Evolutionary conservation across 192 early-diverging fungal species (phyloP), one percentile per base, ranked within the genome.

Genomic region (Dissophora ornata): DNA sequence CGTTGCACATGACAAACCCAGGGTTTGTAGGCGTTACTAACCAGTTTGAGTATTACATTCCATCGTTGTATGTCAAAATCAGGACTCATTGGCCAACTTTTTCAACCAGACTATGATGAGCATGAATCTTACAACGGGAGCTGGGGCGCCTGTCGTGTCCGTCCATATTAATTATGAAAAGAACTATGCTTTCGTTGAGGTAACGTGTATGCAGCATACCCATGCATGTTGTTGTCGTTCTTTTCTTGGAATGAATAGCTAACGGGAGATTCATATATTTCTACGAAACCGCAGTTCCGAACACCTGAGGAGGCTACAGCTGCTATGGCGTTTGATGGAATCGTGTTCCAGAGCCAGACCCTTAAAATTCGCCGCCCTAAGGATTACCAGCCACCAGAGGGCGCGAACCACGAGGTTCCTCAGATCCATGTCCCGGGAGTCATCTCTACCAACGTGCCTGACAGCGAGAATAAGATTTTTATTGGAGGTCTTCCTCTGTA

Each of bases 101-200:
- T 97, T 98, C 79, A 97, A 97, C 73, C 79, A 85, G 15, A 88
- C 91, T 13, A 93, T 98, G 91, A 81, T 87, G 38, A 86, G 91
- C 65, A 82, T 92, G 57, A 89, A 90, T 67, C 79, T 93, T 32
- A 90, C 90, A 40, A 85, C 87, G n/a, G 80, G 86, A 15, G 67
- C 91, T 9, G 91, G 90, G 32, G 49, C 85, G 42, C 90, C 92
- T 0, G 93, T 95, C 18, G 82, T 91, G 18, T 85, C 89, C 30
- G 91, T 92, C 19, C 93, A 97, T 73, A 92, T 98, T 46, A 95
- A 96, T 74, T 85, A 88, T 38, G 96, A 98, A n/a, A 96, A 96
- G 79, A 92, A 92, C 67, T 98, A 95, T 83, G 95, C 96, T 16
- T 97, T 98, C 87, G 88, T 96, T 19, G 97, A 99, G 68, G 94